A percentile compares a stretch with the other conserved stretches of the same genome.
phyloP scores from a whole-genome alignment of 495 filamentous ascomycete species.

The Daldinia loculata region DNA sequence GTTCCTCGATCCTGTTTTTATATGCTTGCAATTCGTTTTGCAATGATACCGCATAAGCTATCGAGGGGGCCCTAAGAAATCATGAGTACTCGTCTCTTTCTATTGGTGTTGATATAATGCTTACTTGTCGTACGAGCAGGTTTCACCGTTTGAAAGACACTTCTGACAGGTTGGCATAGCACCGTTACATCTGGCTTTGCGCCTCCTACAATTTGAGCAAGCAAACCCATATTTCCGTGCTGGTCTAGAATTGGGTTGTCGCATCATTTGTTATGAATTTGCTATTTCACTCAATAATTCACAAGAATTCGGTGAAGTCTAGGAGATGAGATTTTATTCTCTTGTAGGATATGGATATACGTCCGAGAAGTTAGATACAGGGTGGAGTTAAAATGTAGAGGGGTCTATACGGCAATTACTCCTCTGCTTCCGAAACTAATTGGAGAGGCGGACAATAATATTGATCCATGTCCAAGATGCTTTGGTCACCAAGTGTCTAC shows the following conservation, averaged over 20 bases:
- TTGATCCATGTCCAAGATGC: background rate
- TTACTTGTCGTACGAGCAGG: slow-evolving; percentile 19
- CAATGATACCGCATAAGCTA: slow-evolving; percentile 13
- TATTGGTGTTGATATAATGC: background rate
- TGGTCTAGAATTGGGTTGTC: slow-evolving; percentile 7
- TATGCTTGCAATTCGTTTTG: slow-evolving; percentile 14
- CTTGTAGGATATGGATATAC: background rate
- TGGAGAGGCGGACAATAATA: background rate
- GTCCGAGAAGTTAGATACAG: background rate
- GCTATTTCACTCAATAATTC: background rate
- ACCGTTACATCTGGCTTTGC: slow-evolving; percentile 3
- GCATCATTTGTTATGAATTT: background rate
- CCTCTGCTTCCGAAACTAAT: background rate
- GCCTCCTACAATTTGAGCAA: slow-evolving; percentile 16
- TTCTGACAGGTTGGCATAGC: slow-evolving; percentile 14
- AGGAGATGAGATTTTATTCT: background rate
- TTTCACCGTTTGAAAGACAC: slow-evolving; percentile 15
- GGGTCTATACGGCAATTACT: slow-evolving; percentile 1
- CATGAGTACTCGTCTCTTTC: background rate
- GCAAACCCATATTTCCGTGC: slow-evolving; percentile 19
- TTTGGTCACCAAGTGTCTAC: background rate
- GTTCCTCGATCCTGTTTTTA: slow-evolving; percentile 11
- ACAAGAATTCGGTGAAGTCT: background rate
- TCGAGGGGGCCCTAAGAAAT: background rate
- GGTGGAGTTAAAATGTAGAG: background rate